phyloP scores from a whole-genome alignment of 306 rosid species.

The Dryas drummondii region DNA sequence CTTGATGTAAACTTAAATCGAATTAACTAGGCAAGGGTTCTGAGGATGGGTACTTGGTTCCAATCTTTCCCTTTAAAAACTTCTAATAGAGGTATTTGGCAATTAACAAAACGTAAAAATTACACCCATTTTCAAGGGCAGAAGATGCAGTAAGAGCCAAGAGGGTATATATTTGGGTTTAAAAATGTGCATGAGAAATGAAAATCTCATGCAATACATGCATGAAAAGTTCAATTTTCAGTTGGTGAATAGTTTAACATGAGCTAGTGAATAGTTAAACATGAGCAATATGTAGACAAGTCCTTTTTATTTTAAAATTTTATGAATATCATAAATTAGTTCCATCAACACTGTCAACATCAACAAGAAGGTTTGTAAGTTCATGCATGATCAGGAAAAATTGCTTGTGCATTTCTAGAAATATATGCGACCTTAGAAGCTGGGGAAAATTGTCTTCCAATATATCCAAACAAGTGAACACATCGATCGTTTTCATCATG shows the following conservation, averaged over 20 bases:
- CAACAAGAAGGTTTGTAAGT: neutral
- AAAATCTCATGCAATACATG: slow-evolving; percentile 7
- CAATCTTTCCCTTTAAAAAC: neutral
- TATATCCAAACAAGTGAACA: neutral
- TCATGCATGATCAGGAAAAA: neutral
- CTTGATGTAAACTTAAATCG: neutral
- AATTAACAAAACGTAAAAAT: slow-evolving; percentile 9
- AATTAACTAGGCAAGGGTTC: neutral
- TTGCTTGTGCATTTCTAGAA: slow-evolving; percentile 13
- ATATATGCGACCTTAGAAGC: no score
- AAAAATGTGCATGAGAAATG: neutral
- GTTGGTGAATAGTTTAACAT: neutral
- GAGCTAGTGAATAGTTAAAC: neutral
- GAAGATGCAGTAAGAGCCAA: neutral
- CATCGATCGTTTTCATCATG: neutral
- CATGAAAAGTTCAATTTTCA: no score
- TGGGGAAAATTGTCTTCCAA: neutral
- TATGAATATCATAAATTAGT: neutral
- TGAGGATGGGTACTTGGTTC: neutral
- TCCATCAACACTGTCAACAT: neutral
- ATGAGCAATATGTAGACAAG: neutral
- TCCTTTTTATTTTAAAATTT: neutral
- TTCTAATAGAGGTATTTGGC: neutral
- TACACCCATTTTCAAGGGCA: neutral
- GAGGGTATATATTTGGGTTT: neutral